These are phyloP conservation scores for Teunomyces aglyptinius DNA, from an alignment of 805 yeast species.

Conservation along the genomic window DNA sequence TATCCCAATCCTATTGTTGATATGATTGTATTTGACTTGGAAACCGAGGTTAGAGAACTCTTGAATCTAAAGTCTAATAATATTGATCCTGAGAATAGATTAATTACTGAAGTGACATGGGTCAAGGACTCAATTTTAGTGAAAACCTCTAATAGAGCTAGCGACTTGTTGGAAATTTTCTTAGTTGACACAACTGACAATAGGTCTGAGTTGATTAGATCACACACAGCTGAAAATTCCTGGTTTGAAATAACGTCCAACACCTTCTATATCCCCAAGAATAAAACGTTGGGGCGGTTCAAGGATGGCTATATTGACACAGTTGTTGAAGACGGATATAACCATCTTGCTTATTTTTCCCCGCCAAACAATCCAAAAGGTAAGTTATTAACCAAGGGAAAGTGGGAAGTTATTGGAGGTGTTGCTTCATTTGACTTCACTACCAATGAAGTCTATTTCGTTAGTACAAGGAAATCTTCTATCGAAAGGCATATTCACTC, in stretches of 20 bases:
- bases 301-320: slow-evolving; percentile 78
- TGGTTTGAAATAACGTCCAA: slow-evolving; percentile 52
- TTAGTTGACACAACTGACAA: slow-evolving; percentile 32
- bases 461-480: slow-evolving; percentile 74
- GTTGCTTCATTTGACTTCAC: slow-evolving; percentile 59
- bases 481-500: slow-evolving; percentile 82
- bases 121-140: slow-evolving; percentile 48
- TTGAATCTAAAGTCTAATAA: slow-evolving; percentile 20
- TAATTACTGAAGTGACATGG: slow-evolving; percentile 67
- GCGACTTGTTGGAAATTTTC: slow-evolving; percentile 53
- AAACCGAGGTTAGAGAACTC: slow-evolving; percentile 13
- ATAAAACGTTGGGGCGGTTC: slow-evolving; percentile 31
- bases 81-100: slow-evolving; percentile 37
- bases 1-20: slow-evolving; percentile 54
- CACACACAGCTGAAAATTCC: slow-evolving; percentile 50
- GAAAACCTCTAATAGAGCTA: slow-evolving; percentile 62
- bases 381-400: slow-evolving; percentile 60
- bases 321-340: slow-evolving; percentile 54
- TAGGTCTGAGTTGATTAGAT: slow-evolving; percentile 38
- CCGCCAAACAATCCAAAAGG: slow-evolving; percentile 54
- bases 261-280: slow-evolving; percentile 35
- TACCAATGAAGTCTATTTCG: slow-evolving; percentile 52
- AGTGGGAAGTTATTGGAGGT: slow-evolving; percentile 81
- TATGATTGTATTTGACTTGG: slow-evolving; percentile 42
- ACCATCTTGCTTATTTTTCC: slow-evolving; percentile 81